phyloP scores from a whole-genome alignment of 164 flowering plant genomes.

The Amborella trichopoda region DNA sequence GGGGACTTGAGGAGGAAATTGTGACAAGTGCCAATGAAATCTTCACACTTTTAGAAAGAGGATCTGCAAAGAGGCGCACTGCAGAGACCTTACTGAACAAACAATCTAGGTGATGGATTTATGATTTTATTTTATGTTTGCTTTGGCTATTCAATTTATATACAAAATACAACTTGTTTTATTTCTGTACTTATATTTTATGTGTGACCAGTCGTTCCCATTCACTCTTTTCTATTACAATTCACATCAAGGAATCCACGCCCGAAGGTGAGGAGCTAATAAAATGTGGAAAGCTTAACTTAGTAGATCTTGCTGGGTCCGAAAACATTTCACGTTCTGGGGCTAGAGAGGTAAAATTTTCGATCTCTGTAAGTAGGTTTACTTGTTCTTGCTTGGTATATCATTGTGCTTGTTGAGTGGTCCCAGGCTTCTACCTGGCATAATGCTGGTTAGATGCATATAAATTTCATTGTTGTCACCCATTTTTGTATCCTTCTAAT shows the following conservation, averaged over 20 bases:
- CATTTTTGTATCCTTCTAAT: neutral
- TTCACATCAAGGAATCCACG: conserved; percentile 92
- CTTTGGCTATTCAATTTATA: too few species aligned
- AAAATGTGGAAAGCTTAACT: conserved; percentile 93
- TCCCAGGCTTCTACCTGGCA: too few species aligned
- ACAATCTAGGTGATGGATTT: conserved; percentile 61
- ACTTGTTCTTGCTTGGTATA: too few species aligned
- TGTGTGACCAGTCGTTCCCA: conserved; percentile 75
- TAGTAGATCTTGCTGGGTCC: conserved; percentile 97
- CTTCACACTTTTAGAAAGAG: conserved; percentile 80
- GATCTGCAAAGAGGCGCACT: conserved; percentile 90
- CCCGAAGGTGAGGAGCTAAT: conserved; percentile 98
- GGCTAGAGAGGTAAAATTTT: conserved; percentile 83
- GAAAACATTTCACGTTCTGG: conserved; percentile 99
- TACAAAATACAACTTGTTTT: neutral
- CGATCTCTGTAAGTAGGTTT: too few species aligned
- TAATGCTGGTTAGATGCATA: too few species aligned
- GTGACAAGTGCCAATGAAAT: conserved; percentile 89
- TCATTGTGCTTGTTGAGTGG: too few species aligned
- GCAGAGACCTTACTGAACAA: conserved; percentile 92
- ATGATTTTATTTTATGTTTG: neutral
- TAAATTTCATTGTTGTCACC: too few species aligned
- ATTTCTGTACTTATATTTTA: neutral
- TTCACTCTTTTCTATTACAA: conserved; percentile 86
- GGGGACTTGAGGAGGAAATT: conserved; percentile 95